Evolutionary conservation across 1,139 yeast species (phyloP), one percentile per base, ranked within the genome.

Genomic region (Yarrowia galli): DNA sequence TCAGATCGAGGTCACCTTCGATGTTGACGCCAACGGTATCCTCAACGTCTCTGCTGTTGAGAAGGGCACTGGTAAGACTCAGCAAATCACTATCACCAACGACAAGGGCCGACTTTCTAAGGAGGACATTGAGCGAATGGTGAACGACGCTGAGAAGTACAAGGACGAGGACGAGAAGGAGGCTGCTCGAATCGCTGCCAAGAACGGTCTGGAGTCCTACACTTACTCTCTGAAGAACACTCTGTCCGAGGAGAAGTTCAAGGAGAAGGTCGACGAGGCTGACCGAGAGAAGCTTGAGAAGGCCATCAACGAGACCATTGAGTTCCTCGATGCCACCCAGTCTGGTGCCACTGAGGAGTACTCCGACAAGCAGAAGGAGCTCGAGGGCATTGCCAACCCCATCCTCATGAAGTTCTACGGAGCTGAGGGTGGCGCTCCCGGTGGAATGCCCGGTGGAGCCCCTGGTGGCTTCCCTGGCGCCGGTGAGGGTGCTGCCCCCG

Each of bases 41-140:
- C 86, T 91, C 83, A 91, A 91, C 85, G 97, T 91, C 71, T 89
- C 95, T 78, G 97, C 97, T 72, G 89, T 91, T 75, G 97, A 91
- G 84, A 91, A 91, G 89, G 96, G 89, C 81, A 87, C 91, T 72
- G 91, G 92, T 81, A 89, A 89, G 84, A 82, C 90, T 73, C 86
- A 86, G 83, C 87, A 88, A 85, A 89, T 89, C 76, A 88, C 92
- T 79, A 89, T 89, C 79, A 88, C 92, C 81, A 92, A 92, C 86
- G 97, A 92, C 84, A 92, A 92, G 87, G 97, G 97, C 80, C 91
- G 97, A 86, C 87, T 92, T 78, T 88, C 97, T 74, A 90, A 91
- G 87, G 97, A 91, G 79, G 97, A 91, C 74, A 91, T 91, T 73
- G 97, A 91, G 82, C 89, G 93, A 82, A 92, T 92, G 97, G 97